phyloP scores from a whole-genome alignment of 345 rosid genomes.

The thale cress (Arabidopsis thaliana) region TAIR10.1 NC_003070.9:17170001-17170500 shows the following conservation, averaged over 20 bases:
- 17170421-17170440: constrained; percentile 77
- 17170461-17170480: constrained; percentile 21
- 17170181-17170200: neutral
- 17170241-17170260: neutral
- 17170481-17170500: constrained; percentile 17
- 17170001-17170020: constrained; percentile 87
- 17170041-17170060: constrained; percentile 71
- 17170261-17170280: neutral
- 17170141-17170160: neutral
- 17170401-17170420: constrained; percentile 68
- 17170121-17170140: neutral
- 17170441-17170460: constrained; percentile 78
- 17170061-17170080: constrained; percentile 4
- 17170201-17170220: neutral
- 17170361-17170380: constrained; percentile 75
- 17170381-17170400: constrained; percentile 91
- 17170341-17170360: constrained; percentile 81
- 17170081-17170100: constrained; percentile 14
- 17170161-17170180: neutral
- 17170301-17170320: neutral
- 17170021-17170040: constrained; percentile 80
- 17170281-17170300: neutral
- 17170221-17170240: constrained; percentile 13
- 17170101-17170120: neutral
- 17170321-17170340: constrained; percentile 48